Evolutionary conservation across 2,329 filamentous ascomycete species (phyloP).

Genomic region (Penicillium sumatraense): DNA sequence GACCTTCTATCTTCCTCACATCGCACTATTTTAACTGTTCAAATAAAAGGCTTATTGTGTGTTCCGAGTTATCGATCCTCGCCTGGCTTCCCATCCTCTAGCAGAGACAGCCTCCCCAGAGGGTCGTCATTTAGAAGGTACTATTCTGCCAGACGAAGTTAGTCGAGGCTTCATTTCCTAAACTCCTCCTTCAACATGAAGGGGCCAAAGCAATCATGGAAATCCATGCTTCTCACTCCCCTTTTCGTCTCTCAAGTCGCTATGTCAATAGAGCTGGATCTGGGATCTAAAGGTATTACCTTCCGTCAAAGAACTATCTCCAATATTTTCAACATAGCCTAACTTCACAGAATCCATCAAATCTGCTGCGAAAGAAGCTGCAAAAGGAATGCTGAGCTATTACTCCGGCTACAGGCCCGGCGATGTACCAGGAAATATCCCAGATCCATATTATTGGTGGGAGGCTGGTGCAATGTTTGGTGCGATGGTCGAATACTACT

Average conservation of each 20-base stretch:
- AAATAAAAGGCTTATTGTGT: no score
- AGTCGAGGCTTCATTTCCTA: no score
- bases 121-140: no score
- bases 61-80: no score
- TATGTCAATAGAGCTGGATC: not conserved
- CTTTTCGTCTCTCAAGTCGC: not conserved
- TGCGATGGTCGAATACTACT: constrained; percentile 36
- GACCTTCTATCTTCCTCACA: no score
- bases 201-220: not conserved
- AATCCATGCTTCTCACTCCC: not conserved
- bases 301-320: no score
- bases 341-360: constrained; percentile 53
- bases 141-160: no score
- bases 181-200: not conserved
- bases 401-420: constrained; percentile 36
- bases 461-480: constrained; percentile 39
- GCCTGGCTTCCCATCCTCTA: no score
- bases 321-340: no score
- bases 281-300: not conserved
- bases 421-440: constrained; percentile 52
- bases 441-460: constrained; percentile 47
- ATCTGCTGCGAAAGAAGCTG: constrained; percentile 42
- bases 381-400: constrained; percentile 6
- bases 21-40: no score
- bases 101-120: no score